Conservation (phyloP, 257 asterid genomes). For the Lithospermum erythrorhizon region DNA sequence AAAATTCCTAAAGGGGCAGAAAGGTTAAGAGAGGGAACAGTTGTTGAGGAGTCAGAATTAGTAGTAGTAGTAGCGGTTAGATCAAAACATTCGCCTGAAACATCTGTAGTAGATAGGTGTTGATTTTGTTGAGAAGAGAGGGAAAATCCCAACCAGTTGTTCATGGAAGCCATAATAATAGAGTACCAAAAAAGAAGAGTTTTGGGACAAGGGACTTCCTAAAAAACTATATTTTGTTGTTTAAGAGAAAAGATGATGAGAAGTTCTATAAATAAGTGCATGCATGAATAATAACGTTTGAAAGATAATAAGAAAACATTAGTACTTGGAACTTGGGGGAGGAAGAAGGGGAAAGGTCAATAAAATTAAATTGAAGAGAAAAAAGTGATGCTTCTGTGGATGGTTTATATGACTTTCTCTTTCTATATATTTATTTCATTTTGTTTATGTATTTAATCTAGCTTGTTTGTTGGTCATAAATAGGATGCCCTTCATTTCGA, state of each 20-base stretch:
- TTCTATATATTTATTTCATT: constrained; percentile 20
- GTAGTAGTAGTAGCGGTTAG: constrained; percentile 12
- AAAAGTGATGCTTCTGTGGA: constrained; percentile 14
- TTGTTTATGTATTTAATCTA: constrained; percentile 19
- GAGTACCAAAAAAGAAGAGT: not conserved
- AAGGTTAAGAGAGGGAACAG: constrained; percentile 38
- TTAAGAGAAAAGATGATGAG: not conserved
- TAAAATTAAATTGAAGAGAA: constrained; percentile 6
- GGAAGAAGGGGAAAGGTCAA: constrained; percentile 28
- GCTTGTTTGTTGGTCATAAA: constrained; percentile 31
- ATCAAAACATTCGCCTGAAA: constrained; percentile 32
- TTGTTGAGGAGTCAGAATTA: constrained; percentile 18
- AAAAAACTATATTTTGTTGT: not conserved
- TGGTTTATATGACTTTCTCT: constrained; percentile 21
- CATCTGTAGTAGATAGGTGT: constrained; percentile 18
- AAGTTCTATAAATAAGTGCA: constrained; percentile 15
- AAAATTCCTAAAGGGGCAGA: constrained; percentile 37
- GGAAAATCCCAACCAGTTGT: constrained; percentile 71
- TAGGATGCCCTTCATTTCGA: constrained; percentile 40
- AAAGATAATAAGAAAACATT: constrained; percentile 2
- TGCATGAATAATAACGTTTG: constrained; percentile 27
- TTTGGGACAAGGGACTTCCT: constrained; percentile 10
- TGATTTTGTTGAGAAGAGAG: constrained; percentile 37
- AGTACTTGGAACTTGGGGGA: constrained; percentile 9
- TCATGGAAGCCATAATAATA: constrained; percentile 31